Base-by-base conservation (phyloP, 805 yeast genomes). In the Hanseniaspora nectarophila region DNA sequence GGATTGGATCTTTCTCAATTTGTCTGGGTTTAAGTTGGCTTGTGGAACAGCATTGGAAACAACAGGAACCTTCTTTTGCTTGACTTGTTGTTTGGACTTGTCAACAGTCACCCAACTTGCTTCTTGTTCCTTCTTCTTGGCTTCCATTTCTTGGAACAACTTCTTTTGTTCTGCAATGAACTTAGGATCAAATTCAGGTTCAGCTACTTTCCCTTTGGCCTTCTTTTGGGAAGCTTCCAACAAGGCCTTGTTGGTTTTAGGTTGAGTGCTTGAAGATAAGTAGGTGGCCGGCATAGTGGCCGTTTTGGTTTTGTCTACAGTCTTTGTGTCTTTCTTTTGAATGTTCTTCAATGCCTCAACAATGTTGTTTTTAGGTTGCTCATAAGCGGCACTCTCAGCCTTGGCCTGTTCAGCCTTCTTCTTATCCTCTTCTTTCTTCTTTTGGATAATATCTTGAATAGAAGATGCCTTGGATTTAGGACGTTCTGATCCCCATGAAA, bases 141-240 rank as follows among this genome's bases (percentile, higher is more conserved):
- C 79, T 63, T 85, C 94, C 54, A 77, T 72, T 51, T 78, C 83
- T 56, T 78, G 65, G 66, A 67, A 64, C 4, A 65, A 42, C 32
- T 58, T 61, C 38, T 58, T 59, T 53, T 65, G 69, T 54, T 65
- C 68, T 40, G 62, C 60, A 39, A 65, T 57, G 50, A 63, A 63
- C 33, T 53, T 56, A 32, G 63, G 56, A 46, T 61, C 45, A 42
- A 42, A 42, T 6, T 26, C 45, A 18, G 16, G 9, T 9, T 42
- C 45, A 18, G 33, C 24, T 15, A 18, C 21, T 18, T 40, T 40
- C 10, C 20, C n/a, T 16, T 39, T 47, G 8, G 39, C 5, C 18
- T 38, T 8, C 21, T 42, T 49, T 21, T 42, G 33, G 18, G 45
- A 42, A 18, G 21, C 24, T 16, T 29, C 34, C n/a, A 28, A 13